Base-by-base conservation (phyloP, 1,284 basidiomycete genomes). In the Stereum hirsutum region DNA sequence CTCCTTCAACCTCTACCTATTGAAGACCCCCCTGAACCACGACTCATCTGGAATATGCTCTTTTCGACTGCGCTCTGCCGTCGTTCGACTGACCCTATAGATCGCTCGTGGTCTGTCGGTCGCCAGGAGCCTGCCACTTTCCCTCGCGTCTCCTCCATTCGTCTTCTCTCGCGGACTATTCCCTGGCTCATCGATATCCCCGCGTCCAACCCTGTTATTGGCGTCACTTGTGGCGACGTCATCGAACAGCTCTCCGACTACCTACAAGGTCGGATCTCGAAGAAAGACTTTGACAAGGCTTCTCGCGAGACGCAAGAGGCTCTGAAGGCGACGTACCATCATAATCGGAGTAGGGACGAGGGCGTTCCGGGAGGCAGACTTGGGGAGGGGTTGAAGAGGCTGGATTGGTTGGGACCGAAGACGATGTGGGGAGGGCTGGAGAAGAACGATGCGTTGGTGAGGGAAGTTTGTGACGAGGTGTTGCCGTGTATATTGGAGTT, bases 21-120 rank as follows among this genome's bases (percentile, higher is more conserved):
- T 32, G 42, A 41, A 7, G 64, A 65, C 4, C 60, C 60, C 19
- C 45, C 59, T 3, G 61, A 61, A 34, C 65, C 69, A 11, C 73
- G 74, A 54, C 62, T 88, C 30, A 74, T 70, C 43, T 88, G 84
- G 82, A 81, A 82, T 60, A 81, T 88, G 78, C 68, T 82, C 40
- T 84, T 78, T 59, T 63, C 66, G 5, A 72, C 81, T 2, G 70
- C 66, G 38, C 70, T 73, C 49, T 78, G 78, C 43, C 75, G 75
- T 49, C 74, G 75, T 43, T 81, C 81, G 2, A 69, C 61, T 23
- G 83, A 86, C 46, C 64, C 62, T 1, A 49, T 57, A 14, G 66
- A 72, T 33, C 63, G 74, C n/a, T 84, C 83, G 0, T 88, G 84
- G 84, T 65, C 71, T 6, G 65, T 60, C 27, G 85, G 84, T 2